Base-by-base conservation (phyloP, 345 rosid genomes). In the Salix dunnii region DNA sequence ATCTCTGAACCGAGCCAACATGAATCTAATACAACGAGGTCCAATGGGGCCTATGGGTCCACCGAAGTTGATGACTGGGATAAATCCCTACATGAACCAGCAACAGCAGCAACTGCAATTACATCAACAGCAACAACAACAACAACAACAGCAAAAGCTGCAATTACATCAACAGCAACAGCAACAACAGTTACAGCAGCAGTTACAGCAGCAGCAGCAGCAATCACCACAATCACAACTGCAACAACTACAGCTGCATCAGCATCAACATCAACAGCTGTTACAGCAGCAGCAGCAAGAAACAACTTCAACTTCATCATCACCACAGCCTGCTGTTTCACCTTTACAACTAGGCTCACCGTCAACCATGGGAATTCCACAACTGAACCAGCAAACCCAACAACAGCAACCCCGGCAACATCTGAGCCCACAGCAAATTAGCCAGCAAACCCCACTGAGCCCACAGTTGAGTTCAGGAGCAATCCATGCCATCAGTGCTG, bases 391-490 rank as follows among this genome's bases (percentile, higher is more conserved):
- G 77, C 91, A 82, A 76, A 23, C 84, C 48, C 94, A 81, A 81
- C 78, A 66, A 38, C 89, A 86, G 73, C 96, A 88, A 72, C 79
- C 88, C 58, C 92, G 83, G 82, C 91, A 90, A 74, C 92, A 89
- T 74, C 85, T 89, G 72, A 92, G 97, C 79, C 98, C 96, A 23
- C 98, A 95, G 82, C 94, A 91, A 75, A 89, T 93, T 88, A 89
- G 77, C 83, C 97, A 91, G 49, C 86, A 96, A 72, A 91, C 94
- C 77, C 94, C 97, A 0, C 85, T 90, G 94, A 94, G 98, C 83
- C 98, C 97, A 10, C 94, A 91, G 87, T 42, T 91, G 71, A 90
- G 97, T 83, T 89, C 97, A 0, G 95, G 98, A 73, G 89, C 91
- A 16, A 86, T 92, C 76, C 97, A 92, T 74, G 88, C 88, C 64